Conservation (phyloP, 2,329 filamentous ascomycete genomes). For the Colletotrichum magnum region DNA sequence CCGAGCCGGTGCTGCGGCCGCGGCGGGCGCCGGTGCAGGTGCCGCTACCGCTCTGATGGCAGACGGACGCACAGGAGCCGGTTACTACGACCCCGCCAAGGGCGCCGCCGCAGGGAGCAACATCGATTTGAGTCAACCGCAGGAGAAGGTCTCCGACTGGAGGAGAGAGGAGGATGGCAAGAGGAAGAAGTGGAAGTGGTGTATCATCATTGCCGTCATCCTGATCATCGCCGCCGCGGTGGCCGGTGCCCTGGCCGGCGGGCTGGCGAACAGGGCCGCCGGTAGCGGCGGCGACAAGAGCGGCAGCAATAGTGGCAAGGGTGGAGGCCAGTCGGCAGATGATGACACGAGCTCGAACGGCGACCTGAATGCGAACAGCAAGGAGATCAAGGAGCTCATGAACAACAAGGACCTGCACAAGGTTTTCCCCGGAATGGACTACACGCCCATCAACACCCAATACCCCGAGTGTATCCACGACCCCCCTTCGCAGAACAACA, state of each 20-base stretch:
- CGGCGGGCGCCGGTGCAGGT: constrained; percentile 61
- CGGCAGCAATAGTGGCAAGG: constrained; percentile 44
- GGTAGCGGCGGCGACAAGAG: constrained; percentile 43
- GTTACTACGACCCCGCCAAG: constrained; percentile 71
- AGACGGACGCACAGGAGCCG: constrained; percentile 51
- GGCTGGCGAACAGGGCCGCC: constrained; percentile 73
- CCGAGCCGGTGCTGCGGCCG: constrained; percentile 51
- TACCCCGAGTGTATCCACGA: constrained; percentile 85
- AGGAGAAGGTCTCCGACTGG: constrained; percentile 79
- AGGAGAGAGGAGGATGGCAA: constrained; percentile 69
- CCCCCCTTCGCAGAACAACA: constrained; percentile 91
- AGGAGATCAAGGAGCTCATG: constrained; percentile 85
- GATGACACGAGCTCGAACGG: constrained; percentile 75
- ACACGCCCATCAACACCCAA: constrained; percentile 91
- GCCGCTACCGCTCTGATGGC: constrained; percentile 53
- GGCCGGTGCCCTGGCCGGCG: constrained; percentile 81
- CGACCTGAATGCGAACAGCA: constrained; percentile 80
- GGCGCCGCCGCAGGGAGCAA: constrained; percentile 44
- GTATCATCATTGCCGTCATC: constrained; percentile 74
- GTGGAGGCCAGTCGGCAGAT: constrained; percentile 64
- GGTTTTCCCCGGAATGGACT: constrained; percentile 96
- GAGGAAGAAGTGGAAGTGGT: constrained; percentile 78
- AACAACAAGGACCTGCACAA: constrained; percentile 88
- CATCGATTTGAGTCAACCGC: constrained; percentile 1
- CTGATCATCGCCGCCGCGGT: constrained; percentile 77